Evolutionary conservation across 2,329 filamentous ascomycete species (phyloP).

Genomic region (Fusarium sororula): DNA sequence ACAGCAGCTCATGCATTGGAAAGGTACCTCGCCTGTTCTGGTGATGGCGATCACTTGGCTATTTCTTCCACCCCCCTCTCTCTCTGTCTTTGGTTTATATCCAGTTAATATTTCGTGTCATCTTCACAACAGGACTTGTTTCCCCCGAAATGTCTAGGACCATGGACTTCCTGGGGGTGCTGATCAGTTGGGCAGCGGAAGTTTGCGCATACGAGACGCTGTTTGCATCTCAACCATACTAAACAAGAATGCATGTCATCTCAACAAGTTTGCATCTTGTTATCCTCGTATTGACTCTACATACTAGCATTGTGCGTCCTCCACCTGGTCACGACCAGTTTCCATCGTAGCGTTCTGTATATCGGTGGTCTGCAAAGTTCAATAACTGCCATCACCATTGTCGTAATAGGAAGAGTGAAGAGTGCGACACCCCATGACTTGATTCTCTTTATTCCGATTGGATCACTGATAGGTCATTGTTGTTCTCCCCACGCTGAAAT

Average conservation of each 20-base stretch:
- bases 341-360: background rate
- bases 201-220: background rate
- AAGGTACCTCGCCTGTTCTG: background rate
- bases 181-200: background rate
- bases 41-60: background rate
- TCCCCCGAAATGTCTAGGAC: background rate
- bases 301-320: background rate
- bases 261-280: background rate
- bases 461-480: background rate
- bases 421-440: background rate
- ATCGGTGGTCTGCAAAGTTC: background rate
- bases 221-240: background rate
- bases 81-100: background rate
- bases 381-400: background rate
- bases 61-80: background rate
- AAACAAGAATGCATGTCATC: background rate
- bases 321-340: background rate
- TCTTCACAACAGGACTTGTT: background rate
- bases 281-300: background rate
- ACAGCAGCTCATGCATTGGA: background rate
- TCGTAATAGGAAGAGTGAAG: background rate
- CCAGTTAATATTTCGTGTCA: background rate
- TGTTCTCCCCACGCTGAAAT: constrained; percentile 4
- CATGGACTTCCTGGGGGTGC: background rate
- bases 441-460: constrained; percentile 5